Conservation (phyloP, 2,329 filamentous ascomycete species). For the Alternaria tenuissima region DNA sequence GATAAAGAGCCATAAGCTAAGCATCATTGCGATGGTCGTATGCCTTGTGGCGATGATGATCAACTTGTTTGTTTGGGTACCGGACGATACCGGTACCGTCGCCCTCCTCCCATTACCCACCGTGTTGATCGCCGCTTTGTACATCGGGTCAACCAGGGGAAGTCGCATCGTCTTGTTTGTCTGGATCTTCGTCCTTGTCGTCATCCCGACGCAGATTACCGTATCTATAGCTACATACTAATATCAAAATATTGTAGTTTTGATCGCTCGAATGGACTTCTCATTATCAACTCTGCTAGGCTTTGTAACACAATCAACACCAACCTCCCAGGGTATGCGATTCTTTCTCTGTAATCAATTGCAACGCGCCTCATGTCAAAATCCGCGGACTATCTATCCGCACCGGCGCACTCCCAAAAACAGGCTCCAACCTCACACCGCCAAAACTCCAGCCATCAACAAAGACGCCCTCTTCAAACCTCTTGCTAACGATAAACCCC, state of each 20-base stretch:
- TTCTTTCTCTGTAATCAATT: not conserved
- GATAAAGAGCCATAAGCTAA: not conserved
- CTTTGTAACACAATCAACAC: not conserved
- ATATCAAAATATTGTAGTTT: too few species aligned
- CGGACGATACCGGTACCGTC: not conserved
- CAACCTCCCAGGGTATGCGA: not conserved
- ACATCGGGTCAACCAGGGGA: slow-evolving; percentile 1
- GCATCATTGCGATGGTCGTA: not conserved
- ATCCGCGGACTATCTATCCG: slow-evolving; percentile 18
- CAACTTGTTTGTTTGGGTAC: too few species aligned
- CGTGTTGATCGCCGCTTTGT: not conserved
- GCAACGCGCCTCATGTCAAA: not conserved
- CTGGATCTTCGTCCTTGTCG: not conserved
- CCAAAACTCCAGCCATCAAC: slow-evolving; percentile 52
- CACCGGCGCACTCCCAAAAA: slow-evolving; percentile 32
- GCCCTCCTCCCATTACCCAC: not conserved
- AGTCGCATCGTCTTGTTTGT: slow-evolving; percentile 1
- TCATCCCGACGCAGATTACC: not conserved
- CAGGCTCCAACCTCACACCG: slow-evolving; percentile 48
- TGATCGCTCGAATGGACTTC: too few species aligned
- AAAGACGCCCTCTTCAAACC: slow-evolving; percentile 39
- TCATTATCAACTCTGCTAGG: not conserved
- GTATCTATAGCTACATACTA: not conserved
- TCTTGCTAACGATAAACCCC: slow-evolving; percentile 49
- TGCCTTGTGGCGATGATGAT: not conserved